Percentiles rank a stretch among this genome's conserved stretches.
Evolutionary conservation across 768 basidiomycete genomes (phyloP).

Genomic region (Trametes maxima): DNA sequence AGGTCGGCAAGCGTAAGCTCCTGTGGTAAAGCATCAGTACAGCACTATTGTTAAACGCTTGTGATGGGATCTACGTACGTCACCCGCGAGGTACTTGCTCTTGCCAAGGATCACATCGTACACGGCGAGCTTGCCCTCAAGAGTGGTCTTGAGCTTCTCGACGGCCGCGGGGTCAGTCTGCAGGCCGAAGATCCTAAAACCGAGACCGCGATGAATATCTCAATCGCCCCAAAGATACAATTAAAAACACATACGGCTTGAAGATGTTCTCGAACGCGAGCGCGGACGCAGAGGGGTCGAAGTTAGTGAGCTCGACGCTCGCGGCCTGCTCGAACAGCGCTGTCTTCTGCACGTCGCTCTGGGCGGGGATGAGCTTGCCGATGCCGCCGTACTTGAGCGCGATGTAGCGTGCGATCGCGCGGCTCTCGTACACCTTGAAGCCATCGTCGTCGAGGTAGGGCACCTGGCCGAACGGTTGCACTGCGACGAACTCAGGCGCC

Average conservation of each 20-base stretch:
- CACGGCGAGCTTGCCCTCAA: constrained; percentile 48
- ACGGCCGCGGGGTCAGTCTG: constrained; percentile 37
- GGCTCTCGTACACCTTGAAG: constrained; percentile 63
- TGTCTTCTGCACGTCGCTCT: constrained; percentile 35
- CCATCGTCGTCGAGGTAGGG: constrained; percentile 65
- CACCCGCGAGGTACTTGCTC: constrained; percentile 53
- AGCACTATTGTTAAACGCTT: no score
- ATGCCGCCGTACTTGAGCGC: constrained; percentile 52
- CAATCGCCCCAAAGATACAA: background rate
- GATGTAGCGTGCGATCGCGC: constrained; percentile 67
- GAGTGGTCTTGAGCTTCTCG: constrained; percentile 28
- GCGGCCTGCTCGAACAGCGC: constrained; percentile 46
- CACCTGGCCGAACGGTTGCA: constrained; percentile 69
- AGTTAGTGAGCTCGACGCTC: constrained; percentile 55
- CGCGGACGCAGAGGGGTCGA: constrained; percentile 48
- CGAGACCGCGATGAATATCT: background rate
- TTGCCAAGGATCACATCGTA: constrained; percentile 61
- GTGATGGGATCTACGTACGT: constrained; percentile 26
- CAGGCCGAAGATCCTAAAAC: constrained; percentile 22
- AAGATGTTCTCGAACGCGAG: constrained; percentile 52
- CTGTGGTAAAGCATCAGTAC: constrained; percentile 25
- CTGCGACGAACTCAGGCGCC: constrained; percentile 40
- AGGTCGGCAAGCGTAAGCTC: constrained; percentile 59
- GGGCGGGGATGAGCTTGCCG: constrained; percentile 52
- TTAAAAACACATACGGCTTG: constrained; percentile 36